These are phyloP conservation scores for Beta vulgaris DNA, from an alignment of 148 eudicot species.

Conservation along the genomic window DNA sequence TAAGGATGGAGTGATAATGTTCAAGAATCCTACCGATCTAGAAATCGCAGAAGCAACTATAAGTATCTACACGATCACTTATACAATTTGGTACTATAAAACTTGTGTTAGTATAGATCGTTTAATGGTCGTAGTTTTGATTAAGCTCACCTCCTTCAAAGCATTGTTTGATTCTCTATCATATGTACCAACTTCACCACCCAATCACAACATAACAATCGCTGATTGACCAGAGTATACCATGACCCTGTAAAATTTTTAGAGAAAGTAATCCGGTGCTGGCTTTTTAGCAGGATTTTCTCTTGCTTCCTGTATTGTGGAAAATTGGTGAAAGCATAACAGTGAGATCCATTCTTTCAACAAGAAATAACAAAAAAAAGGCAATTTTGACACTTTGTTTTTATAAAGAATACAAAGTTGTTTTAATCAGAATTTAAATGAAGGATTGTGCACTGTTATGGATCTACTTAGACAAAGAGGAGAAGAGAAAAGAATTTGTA, in stretches of 20 bases:
- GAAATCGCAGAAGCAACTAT: too few relatives aligned
- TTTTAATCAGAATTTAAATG: neutral
- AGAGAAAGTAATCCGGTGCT: slow-evolving; percentile 89
- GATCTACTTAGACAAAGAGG: too few relatives aligned
- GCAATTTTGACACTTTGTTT: neutral
- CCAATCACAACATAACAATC: slow-evolving; percentile 3
- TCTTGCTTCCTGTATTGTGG: slow-evolving; percentile 79
- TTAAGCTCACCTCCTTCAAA: slow-evolving; percentile 3
- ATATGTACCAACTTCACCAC: slow-evolving; percentile 17
- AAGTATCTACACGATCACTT: too few relatives aligned
- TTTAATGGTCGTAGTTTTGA: too few relatives aligned
- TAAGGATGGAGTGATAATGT: too few relatives aligned
- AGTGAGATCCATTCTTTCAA: neutral
- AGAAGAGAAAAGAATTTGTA: too few relatives aligned
- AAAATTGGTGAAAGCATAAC: neutral
- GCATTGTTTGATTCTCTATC: neutral
- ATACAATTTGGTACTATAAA: too few relatives aligned
- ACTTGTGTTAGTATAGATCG: too few relatives aligned
- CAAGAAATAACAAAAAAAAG: neutral
- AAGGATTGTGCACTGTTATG: too few relatives aligned
- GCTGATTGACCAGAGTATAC: slow-evolving; percentile 10
- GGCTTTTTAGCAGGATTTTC: slow-evolving; percentile 92
- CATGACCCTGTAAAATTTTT: slow-evolving; percentile 21
- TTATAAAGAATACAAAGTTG: neutral
- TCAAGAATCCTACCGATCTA: too few relatives aligned